Base-by-base conservation (phyloP, 495 filamentous ascomycete species). In the Penicillium atrosanguineum region DNA sequence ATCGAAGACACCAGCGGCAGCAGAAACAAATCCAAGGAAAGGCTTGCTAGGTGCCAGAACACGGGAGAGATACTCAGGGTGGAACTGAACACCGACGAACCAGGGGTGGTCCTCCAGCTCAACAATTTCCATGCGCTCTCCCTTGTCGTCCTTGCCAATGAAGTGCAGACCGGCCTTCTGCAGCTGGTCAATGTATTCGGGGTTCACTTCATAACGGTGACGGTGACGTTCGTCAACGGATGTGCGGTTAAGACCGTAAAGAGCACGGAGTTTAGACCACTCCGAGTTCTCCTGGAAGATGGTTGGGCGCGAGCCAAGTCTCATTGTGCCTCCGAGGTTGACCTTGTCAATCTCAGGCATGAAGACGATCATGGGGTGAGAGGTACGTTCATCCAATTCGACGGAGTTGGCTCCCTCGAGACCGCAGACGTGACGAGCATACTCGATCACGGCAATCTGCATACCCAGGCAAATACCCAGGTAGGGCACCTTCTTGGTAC, bases 381-480 rank as follows among this genome's bases (percentile, higher is more conserved):
- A 65, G 6, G 81, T 75, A 3, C 72, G 51, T 0, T 75, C 71
- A 51, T 85, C 66, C 48, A 94, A 79, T 64, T 96, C 90, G 37
- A 80, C 81, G 23, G 82, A 87, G 12, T 75, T 79, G 3, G 88
- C 90, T 40, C 75, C 70, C 8, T 69, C 55, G 38, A 88, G 72
- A 21, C 76, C 81, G 72, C 80, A 86, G 11, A 89, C 71, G 53
- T 90, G 81, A 31, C 87, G 81, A 16, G 89, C 89, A 53, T 81
- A 89, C 62, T 97, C 92, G 56, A 96, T 88, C 14, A 96, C 91
- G 16, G 93, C 91, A 31, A 96, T 76, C 68, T 97, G 93, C 84
- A 97, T 88, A 40, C 93, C 94, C 15, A 97, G 82, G 69, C 94
- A 97, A 50, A 97, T 87, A 46, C 94, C 93, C 6, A 97, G 79